These are phyloP conservation scores for Alternaria arborescens DNA, from an alignment of 2,329 filamentous ascomycete species.

Conservation along the genomic window DNA sequence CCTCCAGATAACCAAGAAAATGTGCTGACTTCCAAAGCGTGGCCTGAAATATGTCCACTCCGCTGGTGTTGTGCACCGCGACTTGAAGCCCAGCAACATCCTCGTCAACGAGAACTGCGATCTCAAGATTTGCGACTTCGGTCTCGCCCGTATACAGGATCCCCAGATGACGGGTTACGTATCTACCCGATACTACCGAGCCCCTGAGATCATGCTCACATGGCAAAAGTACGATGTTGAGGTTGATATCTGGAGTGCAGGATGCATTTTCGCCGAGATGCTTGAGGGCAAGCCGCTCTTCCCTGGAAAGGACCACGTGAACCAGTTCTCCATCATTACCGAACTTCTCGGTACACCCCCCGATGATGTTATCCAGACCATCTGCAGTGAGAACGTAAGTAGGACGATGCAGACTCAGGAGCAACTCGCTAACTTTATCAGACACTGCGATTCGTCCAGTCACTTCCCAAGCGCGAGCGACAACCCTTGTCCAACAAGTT, in stretches of 20 bases:
- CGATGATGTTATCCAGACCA: slow-evolving; percentile 98
- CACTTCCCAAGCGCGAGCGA: slow-evolving; percentile 90
- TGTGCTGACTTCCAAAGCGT: slow-evolving; percentile 66
- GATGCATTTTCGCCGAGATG: slow-evolving; percentile 99
- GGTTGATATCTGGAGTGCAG: slow-evolving; percentile 99
- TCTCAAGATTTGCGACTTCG: slow-evolving; percentile 99
- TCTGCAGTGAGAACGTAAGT: slow-evolving; percentile 92
- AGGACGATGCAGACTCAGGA: background rate
- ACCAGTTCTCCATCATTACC: slow-evolving; percentile 99
- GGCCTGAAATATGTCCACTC: slow-evolving; percentile 99
- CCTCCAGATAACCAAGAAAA: slow-evolving; percentile 65
- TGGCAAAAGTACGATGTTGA: slow-evolving; percentile 99
- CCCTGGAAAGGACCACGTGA: slow-evolving; percentile 98
- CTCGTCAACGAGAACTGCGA: slow-evolving; percentile 99
- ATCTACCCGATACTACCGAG: slow-evolving; percentile 97
- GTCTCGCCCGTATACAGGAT: slow-evolving; percentile 95
- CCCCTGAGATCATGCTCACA: slow-evolving; percentile 99
- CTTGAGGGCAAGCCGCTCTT: slow-evolving; percentile 97
- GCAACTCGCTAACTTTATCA: slow-evolving; percentile 51
- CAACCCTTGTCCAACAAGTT: slow-evolving; percentile 89
- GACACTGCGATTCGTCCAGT: slow-evolving; percentile 97
- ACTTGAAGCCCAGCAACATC: slow-evolving; percentile 98
- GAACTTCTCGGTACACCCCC: slow-evolving; percentile 95
- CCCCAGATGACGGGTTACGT: slow-evolving; percentile 99
- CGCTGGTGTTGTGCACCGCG: slow-evolving; percentile 94